These are phyloP conservation scores for Penicillium psychrosexuale DNA, from an alignment of 2,329 filamentous ascomycete species.

Conservation along the genomic window DNA sequence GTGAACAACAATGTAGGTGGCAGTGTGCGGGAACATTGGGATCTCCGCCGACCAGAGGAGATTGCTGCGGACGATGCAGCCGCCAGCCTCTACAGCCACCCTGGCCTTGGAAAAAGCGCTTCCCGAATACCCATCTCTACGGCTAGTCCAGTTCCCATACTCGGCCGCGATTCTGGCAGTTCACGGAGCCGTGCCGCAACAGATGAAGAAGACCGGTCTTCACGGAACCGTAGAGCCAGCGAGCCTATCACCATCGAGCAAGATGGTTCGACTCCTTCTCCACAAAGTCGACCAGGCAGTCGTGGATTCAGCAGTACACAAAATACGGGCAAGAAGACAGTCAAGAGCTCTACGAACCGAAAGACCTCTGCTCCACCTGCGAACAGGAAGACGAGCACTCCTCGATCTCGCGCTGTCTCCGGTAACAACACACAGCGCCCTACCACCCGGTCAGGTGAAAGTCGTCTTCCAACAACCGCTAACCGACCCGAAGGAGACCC, in stretches of 20 bases:
- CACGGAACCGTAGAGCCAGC: slow-evolving; percentile 61
- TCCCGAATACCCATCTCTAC: slow-evolving; percentile 88
- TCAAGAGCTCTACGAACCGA: slow-evolving; percentile 31
- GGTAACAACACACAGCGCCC: slow-evolving; percentile 49
- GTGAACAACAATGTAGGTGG: slow-evolving; percentile 40
- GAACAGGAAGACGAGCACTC: slow-evolving; percentile 40
- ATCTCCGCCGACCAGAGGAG: slow-evolving; percentile 74
- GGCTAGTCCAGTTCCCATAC: slow-evolving; percentile 70
- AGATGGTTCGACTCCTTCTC: slow-evolving; percentile 27
- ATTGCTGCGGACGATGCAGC: slow-evolving; percentile 55
- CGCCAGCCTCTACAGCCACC: slow-evolving; percentile 52
- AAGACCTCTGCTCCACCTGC: slow-evolving; percentile 40
- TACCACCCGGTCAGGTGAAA: slow-evolving; percentile 61
- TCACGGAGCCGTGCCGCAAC: slow-evolving; percentile 59
- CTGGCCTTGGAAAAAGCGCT: slow-evolving; percentile 56
- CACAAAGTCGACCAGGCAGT: slow-evolving; percentile 32
- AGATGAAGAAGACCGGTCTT: slow-evolving; percentile 58
- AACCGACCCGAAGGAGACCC: slow-evolving; percentile 88
- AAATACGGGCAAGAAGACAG: slow-evolving; percentile 32
- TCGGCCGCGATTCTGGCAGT: slow-evolving; percentile 65
- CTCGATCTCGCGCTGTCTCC: slow-evolving; percentile 36
- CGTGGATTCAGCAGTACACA: slow-evolving; percentile 28
- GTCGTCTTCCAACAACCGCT: slow-evolving; percentile 51
- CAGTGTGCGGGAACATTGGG: slow-evolving; percentile 58
- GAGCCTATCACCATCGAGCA: slow-evolving; percentile 40